Conservation (phyloP, 768 basidiomycete genomes). For the Paxillus involutus region DNA sequence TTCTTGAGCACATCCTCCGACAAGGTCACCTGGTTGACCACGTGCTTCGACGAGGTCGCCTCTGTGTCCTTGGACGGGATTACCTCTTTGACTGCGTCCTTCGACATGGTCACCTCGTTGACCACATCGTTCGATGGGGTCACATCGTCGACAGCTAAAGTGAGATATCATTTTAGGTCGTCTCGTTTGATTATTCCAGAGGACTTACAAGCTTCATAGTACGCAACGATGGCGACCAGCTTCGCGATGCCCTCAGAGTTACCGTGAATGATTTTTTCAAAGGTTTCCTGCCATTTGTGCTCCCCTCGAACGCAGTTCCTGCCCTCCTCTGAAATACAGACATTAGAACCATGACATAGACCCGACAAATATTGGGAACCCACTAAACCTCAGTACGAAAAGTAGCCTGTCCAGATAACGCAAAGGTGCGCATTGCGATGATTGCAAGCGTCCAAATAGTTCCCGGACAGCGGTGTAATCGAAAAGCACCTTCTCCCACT, state of each 20-base stretch:
- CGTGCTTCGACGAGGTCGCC: no score
- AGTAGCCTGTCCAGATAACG: constrained; percentile 16
- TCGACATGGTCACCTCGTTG: neutral
- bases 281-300: neutral
- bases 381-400: constrained; percentile 19
- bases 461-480: no score
- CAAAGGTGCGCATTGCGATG: constrained; percentile 7
- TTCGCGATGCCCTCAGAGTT: constrained; percentile 1
- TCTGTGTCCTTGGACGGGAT: no score
- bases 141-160: constrained; percentile 1
- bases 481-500: no score
- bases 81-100: neutral
- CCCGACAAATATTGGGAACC: neutral
- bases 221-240: constrained; percentile 13
- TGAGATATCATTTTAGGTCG: neutral
- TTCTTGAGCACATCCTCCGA: no score
- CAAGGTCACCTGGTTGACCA: no score
- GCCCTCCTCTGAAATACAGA: constrained; percentile 8
- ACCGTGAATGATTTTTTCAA: neutral
- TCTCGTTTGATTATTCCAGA: neutral
- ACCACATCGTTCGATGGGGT: constrained; percentile 4
- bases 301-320: neutral
- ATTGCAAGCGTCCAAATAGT: no score
- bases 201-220: constrained; percentile 14
- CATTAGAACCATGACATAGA: neutral